These are phyloP conservation scores for Pinus albicaulis DNA, from an alignment of 75 land plant species.

Conservation along the genomic window DNA sequence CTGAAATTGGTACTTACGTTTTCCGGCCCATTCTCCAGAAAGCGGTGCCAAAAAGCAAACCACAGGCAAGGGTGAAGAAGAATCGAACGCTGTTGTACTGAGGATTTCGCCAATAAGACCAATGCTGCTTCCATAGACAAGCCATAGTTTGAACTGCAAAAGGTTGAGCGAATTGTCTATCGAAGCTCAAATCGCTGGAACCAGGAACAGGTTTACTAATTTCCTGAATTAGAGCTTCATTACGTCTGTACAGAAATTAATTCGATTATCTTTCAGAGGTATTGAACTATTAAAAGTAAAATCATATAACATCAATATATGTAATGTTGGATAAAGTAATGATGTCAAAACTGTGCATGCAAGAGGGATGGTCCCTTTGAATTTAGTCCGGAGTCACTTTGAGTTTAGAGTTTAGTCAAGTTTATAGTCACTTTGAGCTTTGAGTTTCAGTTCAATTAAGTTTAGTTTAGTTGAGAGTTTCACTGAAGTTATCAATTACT, in stretches of 20 bases:
- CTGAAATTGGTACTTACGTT: constrained; percentile 19
- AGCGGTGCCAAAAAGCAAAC: constrained; percentile 46
- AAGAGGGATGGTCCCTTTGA: too few relatives aligned
- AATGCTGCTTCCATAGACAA: constrained; percentile 63
- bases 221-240: constrained; percentile 37
- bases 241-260: constrained; percentile 18
- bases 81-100: constrained; percentile 50
- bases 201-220: constrained; percentile 47
- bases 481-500: too few relatives aligned
- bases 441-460: too few relatives aligned
- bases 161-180: constrained; percentile 42
- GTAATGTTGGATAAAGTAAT: too few relatives aligned
- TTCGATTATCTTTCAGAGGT: not conserved
- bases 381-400: too few relatives aligned
- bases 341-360: too few relatives aligned
- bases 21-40: constrained; percentile 54
- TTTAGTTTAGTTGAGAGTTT: too few relatives aligned
- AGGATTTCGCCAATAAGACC: constrained; percentile 73
- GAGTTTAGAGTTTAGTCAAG: too few relatives aligned
- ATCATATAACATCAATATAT: not conserved
- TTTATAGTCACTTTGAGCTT: too few relatives aligned
- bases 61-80: constrained; percentile 39
- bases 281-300: not conserved
- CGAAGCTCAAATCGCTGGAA: constrained; percentile 40
- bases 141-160: constrained; percentile 52